Conservation (phyloP, 108 stramenopile genomes). For the Aurantiochytrium sp. region DNA sequence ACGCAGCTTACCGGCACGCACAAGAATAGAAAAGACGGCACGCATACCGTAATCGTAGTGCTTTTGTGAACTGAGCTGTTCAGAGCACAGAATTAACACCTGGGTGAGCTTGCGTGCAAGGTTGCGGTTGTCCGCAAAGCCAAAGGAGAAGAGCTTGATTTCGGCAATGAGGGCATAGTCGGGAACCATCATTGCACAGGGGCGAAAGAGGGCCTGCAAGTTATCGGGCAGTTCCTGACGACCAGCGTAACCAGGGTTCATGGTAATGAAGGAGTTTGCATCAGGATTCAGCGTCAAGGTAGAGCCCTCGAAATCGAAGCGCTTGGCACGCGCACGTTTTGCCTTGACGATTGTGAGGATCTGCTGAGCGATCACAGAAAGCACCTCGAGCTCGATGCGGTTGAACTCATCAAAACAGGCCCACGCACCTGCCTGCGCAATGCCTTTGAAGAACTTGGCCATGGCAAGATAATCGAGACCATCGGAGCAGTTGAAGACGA, state of each 20-base stretch:
- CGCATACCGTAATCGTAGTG: slow-evolving; percentile 71
- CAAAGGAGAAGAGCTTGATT: slow-evolving; percentile 62
- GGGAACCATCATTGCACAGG: slow-evolving; percentile 66
- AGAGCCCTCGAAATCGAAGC: slow-evolving; percentile 61
- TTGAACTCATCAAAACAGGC: slow-evolving; percentile 61
- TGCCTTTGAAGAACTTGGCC: slow-evolving; percentile 67
- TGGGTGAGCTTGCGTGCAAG: slow-evolving; percentile 58
- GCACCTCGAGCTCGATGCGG: slow-evolving; percentile 63
- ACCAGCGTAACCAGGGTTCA: slow-evolving; percentile 67
- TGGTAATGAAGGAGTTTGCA: slow-evolving; percentile 62
- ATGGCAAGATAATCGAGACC: slow-evolving; percentile 58
- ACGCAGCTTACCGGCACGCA: slow-evolving; percentile 57
- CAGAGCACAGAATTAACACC: slow-evolving; percentile 55
- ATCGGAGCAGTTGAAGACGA: slow-evolving; percentile 66
- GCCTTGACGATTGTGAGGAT: slow-evolving; percentile 60
- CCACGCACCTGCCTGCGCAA: slow-evolving; percentile 61
- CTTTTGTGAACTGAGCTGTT: slow-evolving; percentile 61
- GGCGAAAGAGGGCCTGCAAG: slow-evolving; percentile 57
- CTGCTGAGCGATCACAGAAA: slow-evolving; percentile 61
- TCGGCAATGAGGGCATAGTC: slow-evolving; percentile 63
- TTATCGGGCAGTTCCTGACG: slow-evolving; percentile 57
- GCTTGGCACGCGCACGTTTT: slow-evolving; percentile 44
- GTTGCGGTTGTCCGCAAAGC: slow-evolving; percentile 47
- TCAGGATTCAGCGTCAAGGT: slow-evolving; percentile 58
- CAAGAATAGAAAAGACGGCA: slow-evolving; percentile 62